phyloP scores from a whole-genome alignment of 805 yeast genomes.

The Yamadazyma sp. region DNA sequence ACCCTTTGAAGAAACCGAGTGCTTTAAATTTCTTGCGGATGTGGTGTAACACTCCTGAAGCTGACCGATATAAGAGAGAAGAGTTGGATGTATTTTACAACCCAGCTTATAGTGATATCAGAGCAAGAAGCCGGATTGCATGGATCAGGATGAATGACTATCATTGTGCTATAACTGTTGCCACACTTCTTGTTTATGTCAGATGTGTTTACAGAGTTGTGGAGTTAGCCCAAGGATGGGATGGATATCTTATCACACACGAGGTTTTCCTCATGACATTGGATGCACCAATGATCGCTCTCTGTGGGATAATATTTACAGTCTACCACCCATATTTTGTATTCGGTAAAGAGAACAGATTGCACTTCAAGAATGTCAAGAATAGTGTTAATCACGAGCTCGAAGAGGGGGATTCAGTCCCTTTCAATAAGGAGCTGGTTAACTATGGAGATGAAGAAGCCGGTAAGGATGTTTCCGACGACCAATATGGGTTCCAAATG shows the following conservation, averaged over 20 bases:
- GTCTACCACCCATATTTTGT: slow-evolving; percentile 38
- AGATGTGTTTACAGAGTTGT: slow-evolving; percentile 38
- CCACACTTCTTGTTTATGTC: slow-evolving; percentile 31
- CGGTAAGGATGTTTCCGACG: neutral
- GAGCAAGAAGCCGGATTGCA: slow-evolving; percentile 22
- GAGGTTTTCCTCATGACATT: slow-evolving; percentile 36
- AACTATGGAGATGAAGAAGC: neutral
- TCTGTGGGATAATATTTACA: slow-evolving; percentile 30
- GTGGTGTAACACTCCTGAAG: slow-evolving; percentile 23
- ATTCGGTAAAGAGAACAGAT: slow-evolving; percentile 35
- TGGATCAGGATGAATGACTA: slow-evolving; percentile 18
- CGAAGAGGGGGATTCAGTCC: neutral
- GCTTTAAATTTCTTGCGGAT: slow-evolving; percentile 24
- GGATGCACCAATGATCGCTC: slow-evolving; percentile 37
- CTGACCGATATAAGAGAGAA: slow-evolving; percentile 18
- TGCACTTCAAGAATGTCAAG: slow-evolving; percentile 15
- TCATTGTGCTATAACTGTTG: slow-evolving; percentile 31
- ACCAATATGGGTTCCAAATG: too few relatives aligned
- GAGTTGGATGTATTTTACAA: slow-evolving; percentile 30
- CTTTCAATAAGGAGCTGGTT: neutral
- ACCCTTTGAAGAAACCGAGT: slow-evolving; percentile 16
- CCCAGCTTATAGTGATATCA: slow-evolving; percentile 21
- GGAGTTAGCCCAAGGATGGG: slow-evolving; percentile 37
- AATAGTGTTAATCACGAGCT: slow-evolving; percentile 11
- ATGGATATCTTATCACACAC: slow-evolving; percentile 34